Evolutionary conservation across 2,329 filamentous ascomycete species (phyloP).

Genomic region (Pezicula carpinea): DNA sequence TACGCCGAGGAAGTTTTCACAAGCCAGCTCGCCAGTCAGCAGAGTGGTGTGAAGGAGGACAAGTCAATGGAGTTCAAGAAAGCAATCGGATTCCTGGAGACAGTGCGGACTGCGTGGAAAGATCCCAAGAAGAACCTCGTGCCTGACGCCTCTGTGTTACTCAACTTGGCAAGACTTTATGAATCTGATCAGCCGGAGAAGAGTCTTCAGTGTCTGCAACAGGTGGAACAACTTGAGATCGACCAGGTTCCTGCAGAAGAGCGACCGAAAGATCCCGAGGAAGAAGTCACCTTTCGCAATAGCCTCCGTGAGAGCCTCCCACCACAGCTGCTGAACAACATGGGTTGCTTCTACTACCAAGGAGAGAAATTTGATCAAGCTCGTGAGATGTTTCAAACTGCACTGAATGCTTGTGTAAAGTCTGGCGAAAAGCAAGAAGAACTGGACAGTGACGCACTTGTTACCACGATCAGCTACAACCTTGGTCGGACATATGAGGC

Average conservation of each 20-base stretch:
- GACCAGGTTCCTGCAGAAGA: constrained; percentile 72
- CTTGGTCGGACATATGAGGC: constrained; percentile 90
- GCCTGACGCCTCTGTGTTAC: constrained; percentile 79
- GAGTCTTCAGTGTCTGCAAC: constrained; percentile 83
- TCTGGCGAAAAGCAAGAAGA: constrained; percentile 70
- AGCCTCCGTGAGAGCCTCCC: constrained; percentile 73
- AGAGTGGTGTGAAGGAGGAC: constrained; percentile 72
- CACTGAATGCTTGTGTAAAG: constrained; percentile 79
- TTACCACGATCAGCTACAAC: constrained; percentile 97
- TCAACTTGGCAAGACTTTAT: constrained; percentile 89
- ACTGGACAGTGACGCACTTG: constrained; percentile 81
- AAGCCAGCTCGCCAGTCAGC: constrained; percentile 70
- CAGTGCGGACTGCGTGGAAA: constrained; percentile 84
- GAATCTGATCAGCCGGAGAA: constrained; percentile 83
- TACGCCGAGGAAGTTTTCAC: constrained; percentile 93
- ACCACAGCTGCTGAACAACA: constrained; percentile 93
- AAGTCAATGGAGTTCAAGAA: constrained; percentile 82
- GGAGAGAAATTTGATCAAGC: constrained; percentile 76
- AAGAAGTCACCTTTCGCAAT: constrained; percentile 55
- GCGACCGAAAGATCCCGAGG: constrained; percentile 52
- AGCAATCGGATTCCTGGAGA: constrained; percentile 78
- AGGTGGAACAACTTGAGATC: constrained; percentile 87
- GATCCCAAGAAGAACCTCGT: constrained; percentile 80
- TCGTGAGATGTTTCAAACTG: constrained; percentile 87
- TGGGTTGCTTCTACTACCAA: constrained; percentile 93